Base-by-base conservation (phyloP, 2,329 filamentous ascomycete species). In the Endoconidiophora polonica region DNA sequence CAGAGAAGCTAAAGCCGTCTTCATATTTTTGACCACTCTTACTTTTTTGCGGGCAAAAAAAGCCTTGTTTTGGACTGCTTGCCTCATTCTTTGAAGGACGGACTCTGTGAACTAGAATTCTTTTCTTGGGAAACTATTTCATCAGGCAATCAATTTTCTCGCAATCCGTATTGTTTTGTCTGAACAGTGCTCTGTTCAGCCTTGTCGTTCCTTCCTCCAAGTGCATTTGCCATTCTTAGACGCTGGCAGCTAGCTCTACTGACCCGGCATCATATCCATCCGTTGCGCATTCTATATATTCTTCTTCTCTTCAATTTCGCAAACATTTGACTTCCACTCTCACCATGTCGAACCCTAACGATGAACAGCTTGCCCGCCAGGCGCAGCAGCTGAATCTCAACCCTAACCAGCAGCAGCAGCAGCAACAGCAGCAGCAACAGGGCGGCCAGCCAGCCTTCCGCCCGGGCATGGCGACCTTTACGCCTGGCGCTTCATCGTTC, bases 311-410 rank as follows among this genome's bases (percentile, higher is more conserved):
- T 23, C n/a, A 14, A 10, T 22, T 36, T 38, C 22, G 24, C 23
- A 16, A 6, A 16, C 33, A 36, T 36, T 14, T 12, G 12, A 37
- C 39, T 22, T 22, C 33, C 39, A n/a, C 45, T 36, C 46, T 54
- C 58, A 73, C 50, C 61, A 94, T 94, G 87, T 83, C 88, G 59
- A 80, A 88, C 65, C 83, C 86, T 60, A 87, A 94, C 66, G 94
- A 87, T 55, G 96, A 91, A 85, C 88, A 96, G 69, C 86, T 94
- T 61, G 85, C 88, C 61, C 79, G 81, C 60, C 72, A 81, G 50
- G 79, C 77, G 55, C 81, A 86, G 71, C 82, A 88, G 59, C 82
- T 85, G 59, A 77, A 77, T 63, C 77, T 94, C 65, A 77, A 84
- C 55, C 26, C 26, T 33, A 79, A 79, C 59, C 84, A 88, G 71